A percentile compares a stretch with the other conserved stretches of the same genome.
phyloP scores from a whole-genome alignment of 768 basidiomycete genomes.

The Nidularia pulvinata region DNA sequence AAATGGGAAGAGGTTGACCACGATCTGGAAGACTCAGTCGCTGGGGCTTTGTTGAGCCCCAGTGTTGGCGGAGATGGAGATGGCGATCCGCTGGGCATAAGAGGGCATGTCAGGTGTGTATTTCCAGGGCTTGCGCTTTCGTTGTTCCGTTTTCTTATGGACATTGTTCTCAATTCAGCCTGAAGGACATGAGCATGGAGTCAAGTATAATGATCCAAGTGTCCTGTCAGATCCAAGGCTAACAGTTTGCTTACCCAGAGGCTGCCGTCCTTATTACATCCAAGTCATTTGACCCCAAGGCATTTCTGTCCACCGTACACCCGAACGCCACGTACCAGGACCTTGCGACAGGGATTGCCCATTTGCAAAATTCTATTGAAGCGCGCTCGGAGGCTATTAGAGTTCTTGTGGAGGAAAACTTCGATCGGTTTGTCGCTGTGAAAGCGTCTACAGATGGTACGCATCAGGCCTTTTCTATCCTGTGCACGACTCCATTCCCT shows the following conservation, averaged over 20 bases:
- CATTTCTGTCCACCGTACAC: conserved; percentile 88
- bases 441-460: conserved; percentile 96
- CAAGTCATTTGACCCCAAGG: conserved; percentile 96
- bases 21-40: conserved; percentile 76
- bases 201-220: conserved; percentile 53
- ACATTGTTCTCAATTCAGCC: conserved; percentile 27
- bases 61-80: conserved; percentile 55
- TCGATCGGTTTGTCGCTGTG: conserved; percentile 96
- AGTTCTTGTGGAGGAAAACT: conserved; percentile 95
- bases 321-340: conserved; percentile 97
- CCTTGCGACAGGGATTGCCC: conserved; percentile 73
- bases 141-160: neutral
- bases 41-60: conserved; percentile 63
- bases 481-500: neutral
- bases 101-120: conserved; percentile 58
- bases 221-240: neutral
- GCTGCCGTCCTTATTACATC: conserved; percentile 84
- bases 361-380: conserved; percentile 81
- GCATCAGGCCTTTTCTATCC: conserved; percentile 8
- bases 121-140: neutral
- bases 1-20: conserved; percentile 92
- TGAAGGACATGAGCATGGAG: conserved; percentile 73
- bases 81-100: conserved; percentile 81
- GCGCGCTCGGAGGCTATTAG: conserved; percentile 93
- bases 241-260: conserved; percentile 38